Base-by-base conservation (phyloP, 805 yeast genomes). In the Phaffomyces thermotolerans region DNA sequence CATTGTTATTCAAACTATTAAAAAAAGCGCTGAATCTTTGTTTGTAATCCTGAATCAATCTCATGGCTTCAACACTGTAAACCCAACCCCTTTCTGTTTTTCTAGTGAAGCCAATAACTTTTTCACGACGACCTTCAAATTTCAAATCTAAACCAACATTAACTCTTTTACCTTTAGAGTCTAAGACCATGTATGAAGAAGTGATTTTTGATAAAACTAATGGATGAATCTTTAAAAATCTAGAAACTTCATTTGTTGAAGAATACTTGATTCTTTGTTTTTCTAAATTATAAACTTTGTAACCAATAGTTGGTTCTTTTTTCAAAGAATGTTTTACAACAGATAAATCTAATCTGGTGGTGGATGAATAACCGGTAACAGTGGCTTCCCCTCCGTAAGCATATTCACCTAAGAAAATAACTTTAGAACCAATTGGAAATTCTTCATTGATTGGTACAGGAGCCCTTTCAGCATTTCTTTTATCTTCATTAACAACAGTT, bases 111-210 rank as follows among this genome's bases (percentile, higher is more conserved):
- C 98, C 99, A 49, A 90, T 71, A 4, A 87, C 98, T 63, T 91
- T 91, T 55, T 77, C 75, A 52, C 88, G 78, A 47, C 78, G 76
- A 20, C 77, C 76, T 51, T 90, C 96, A 63, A 81, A 84, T 64
- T 90, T 90, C 61, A 93, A 70, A 45, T 83, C 85, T 50, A 93
- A 68, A 18, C 98, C 98, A 54, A 93, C 69, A 57, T 90, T 84
- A 9, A 72, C 56, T 50, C 74, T 73, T 50, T 68, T 75, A 20
- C 74, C 74, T 30, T 67, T 66, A 18, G 71, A 71, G 47, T 75
- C 78, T 27, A 69, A 73, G 47, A 90, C 69, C 67, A 82, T 64
- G 53, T 69, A 84, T 8, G 78, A 75, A 8, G 96, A 81, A 0
- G 96, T 84, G 37, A 93, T 73, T 57, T 76, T 82, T 3, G 95